Evolutionary conservation across 139 green algal species (phyloP).

Genomic region (Closterium sp.): DNA sequence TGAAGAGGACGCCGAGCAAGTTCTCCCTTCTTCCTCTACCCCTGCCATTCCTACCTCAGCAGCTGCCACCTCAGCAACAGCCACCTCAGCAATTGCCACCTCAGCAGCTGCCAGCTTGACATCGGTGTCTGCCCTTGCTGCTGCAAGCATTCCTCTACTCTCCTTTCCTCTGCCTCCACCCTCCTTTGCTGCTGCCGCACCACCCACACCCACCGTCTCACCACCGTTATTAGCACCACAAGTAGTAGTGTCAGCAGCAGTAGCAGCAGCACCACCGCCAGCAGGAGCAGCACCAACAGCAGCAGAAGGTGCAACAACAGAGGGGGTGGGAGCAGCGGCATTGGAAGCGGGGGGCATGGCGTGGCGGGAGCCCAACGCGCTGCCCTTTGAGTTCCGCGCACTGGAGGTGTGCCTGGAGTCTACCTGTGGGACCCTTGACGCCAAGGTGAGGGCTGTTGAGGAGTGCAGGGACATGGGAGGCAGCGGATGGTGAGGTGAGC

Average conservation of each 20-base stretch:
- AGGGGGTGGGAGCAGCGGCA: background rate
- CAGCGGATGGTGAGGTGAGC: too few species aligned
- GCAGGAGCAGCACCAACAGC: background rate
- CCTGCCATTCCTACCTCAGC: too few species aligned
- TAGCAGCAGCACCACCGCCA: background rate
- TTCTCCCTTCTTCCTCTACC: too few species aligned
- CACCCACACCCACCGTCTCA: background rate
- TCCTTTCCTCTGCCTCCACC: background rate
- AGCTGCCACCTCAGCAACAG: too few species aligned
- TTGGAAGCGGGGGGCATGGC: background rate
- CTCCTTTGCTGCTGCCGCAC: background rate
- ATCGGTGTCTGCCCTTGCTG: background rate
- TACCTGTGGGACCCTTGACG: slow-evolving; percentile 60
- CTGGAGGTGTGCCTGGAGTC: slow-evolving; percentile 46
- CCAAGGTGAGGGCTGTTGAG: slow-evolving; percentile 58
- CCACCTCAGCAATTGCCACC: background rate
- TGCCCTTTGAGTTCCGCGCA: slow-evolving; percentile 49
- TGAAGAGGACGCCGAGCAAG: too few species aligned
- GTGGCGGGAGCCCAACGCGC: background rate
- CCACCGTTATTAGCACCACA: background rate
- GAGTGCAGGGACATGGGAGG: too few species aligned
- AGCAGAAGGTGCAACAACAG: background rate
- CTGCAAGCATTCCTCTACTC: background rate
- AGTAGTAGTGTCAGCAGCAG: background rate
- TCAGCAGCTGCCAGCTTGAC: background rate